phyloP scores from a whole-genome alignment of 306 rosid genomes.

The Castanea mollissima region DNA sequence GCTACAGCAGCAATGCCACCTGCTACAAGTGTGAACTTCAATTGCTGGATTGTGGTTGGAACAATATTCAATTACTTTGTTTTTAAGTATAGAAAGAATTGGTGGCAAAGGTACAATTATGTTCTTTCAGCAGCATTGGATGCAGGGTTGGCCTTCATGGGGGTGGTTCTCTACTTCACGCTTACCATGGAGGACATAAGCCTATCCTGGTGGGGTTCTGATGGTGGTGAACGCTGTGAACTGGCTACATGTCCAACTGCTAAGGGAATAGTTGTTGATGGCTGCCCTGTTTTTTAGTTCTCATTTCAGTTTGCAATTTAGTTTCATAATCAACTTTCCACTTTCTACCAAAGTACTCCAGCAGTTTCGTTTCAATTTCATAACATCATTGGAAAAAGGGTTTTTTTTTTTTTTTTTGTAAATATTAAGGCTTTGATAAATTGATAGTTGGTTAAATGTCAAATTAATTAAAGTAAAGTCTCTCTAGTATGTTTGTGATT shows the following conservation, averaged over 20 bases:
- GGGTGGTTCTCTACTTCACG: slow-evolving; percentile 45
- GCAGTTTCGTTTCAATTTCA: not conserved
- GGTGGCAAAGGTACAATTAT: slow-evolving; percentile 93
- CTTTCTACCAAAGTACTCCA: not conserved
- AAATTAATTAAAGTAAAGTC: not conserved
- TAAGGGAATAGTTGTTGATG: slow-evolving; percentile 39
- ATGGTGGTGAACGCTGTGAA: slow-evolving; percentile 51
- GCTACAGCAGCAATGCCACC: slow-evolving; percentile 83
- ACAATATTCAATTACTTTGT: slow-evolving; percentile 72
- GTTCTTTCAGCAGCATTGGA: slow-evolving; percentile 80
- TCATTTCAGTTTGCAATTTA: not conserved
- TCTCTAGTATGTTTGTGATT: not conserved
- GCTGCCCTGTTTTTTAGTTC: slow-evolving; percentile 49
- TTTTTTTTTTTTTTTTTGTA: not conserved
- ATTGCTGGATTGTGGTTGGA: slow-evolving; percentile 64
- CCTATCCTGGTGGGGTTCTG: slow-evolving; percentile 53
- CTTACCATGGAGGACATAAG: slow-evolving; percentile 16
- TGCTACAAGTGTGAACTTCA: slow-evolving; percentile 75
- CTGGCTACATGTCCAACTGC: slow-evolving; percentile 64
- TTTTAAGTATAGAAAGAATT: slow-evolving; percentile 68
- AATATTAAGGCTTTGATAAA: not conserved
- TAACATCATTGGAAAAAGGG: not conserved
- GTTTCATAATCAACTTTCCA: not conserved
- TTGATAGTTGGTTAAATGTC: not conserved
- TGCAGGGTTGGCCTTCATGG: slow-evolving; percentile 71